Evolutionary conservation across 2,329 filamentous ascomycete species (phyloP).

Genomic region (Celoporthe dispersa): DNA sequence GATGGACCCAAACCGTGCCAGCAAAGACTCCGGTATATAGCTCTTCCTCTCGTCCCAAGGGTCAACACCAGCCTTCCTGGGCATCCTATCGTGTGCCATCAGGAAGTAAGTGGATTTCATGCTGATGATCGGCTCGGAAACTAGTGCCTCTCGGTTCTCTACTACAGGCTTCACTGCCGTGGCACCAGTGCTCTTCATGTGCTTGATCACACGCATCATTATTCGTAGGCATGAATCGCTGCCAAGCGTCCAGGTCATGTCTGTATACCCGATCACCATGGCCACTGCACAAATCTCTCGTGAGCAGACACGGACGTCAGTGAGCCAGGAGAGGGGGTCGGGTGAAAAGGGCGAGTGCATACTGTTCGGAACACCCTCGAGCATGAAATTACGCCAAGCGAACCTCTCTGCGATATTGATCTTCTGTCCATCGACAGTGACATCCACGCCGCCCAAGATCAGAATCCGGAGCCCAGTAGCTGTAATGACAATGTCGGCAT

Average conservation of each 20-base stretch:
- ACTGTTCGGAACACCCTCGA: conserved; percentile 68
- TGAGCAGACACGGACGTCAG: not conserved
- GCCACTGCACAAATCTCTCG: conserved; percentile 37
- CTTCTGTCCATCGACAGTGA: conserved; percentile 58
- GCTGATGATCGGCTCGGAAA: conserved; percentile 23
- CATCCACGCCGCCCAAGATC: conserved; percentile 56
- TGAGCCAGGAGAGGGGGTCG: not conserved
- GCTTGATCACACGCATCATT: conserved; percentile 53
- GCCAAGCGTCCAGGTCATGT: conserved; percentile 70
- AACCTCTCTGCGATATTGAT: conserved; percentile 56
- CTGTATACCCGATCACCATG: conserved; percentile 67
- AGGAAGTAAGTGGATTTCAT: conserved; percentile 29
- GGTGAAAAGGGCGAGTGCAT: not conserved
- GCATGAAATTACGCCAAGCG: conserved; percentile 67
- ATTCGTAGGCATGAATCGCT: conserved; percentile 58
- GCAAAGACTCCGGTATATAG: conserved; percentile 18
- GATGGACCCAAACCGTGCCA: conserved; percentile 15
- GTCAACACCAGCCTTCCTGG: conserved; percentile 21
- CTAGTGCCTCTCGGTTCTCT: conserved; percentile 12
- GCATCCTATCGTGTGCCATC: conserved; percentile 21
- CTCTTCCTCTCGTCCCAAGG: conserved; percentile 25
- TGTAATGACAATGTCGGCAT: conserved; percentile 70
- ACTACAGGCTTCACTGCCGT: conserved; percentile 22
- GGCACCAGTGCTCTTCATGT: conserved; percentile 46
- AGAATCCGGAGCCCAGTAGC: conserved; percentile 69